Percentiles rank a stretch among this genome's conserved stretches.
phyloP scores from a whole-genome alignment of 2,329 filamentous ascomycete genomes.

The Ophidiomyces ophidiicola region DNA sequence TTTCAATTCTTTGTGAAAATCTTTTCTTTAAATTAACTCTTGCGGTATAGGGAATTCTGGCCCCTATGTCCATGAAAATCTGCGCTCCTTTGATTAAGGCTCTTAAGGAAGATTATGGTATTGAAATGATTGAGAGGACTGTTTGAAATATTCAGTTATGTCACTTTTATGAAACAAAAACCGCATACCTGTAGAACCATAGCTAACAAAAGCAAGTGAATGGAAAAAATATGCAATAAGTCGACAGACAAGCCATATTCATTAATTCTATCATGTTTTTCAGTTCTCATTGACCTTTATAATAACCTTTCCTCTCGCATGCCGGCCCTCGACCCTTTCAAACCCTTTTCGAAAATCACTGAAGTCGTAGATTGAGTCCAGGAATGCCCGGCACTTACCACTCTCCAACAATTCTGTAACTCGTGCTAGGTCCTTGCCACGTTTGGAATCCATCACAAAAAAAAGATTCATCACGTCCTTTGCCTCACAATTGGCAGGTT shows the following conservation, averaged over 20 bases:
- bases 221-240: not conserved
- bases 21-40: not conserved
- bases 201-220: not conserved
- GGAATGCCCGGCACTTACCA: conserved; percentile 25
- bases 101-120: conserved; percentile 64
- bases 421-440: conserved; percentile 25
- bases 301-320: conserved; percentile 36
- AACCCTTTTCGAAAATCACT: conserved; percentile 33
- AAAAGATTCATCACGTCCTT: conserved; percentile 27
- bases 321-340: conserved; percentile 28
- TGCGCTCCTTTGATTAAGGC: conserved; percentile 63
- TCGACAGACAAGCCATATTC: not conserved
- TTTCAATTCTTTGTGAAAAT: not conserved
- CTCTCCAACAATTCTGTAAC: conserved; percentile 32
- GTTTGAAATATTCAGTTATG: conserved; percentile 19
- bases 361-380: conserved; percentile 34
- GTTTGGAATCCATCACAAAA: conserved; percentile 33
- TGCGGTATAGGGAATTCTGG: conserved; percentile 49
- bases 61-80: conserved; percentile 61
- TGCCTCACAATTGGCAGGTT: conserved; percentile 19
- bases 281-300: no score
- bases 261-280: no score
- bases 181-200: not conserved
- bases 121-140: conserved; percentile 58
- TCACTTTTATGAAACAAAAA: not conserved